Conservation (phyloP, 345 rosid species). For the Aegle marmelos region DNA sequence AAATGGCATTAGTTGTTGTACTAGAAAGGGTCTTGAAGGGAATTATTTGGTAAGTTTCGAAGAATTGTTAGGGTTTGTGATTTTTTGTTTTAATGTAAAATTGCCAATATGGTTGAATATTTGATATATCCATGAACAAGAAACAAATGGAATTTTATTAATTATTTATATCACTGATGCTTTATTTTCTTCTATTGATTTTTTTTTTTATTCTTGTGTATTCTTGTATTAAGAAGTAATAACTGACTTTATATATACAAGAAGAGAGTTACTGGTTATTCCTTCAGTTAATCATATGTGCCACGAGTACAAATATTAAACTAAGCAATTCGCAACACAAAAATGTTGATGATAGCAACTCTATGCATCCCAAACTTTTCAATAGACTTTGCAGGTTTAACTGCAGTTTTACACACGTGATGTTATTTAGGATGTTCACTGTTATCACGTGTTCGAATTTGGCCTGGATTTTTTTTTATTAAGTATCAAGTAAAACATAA, state of each 20-base stretch:
- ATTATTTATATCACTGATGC: neutral
- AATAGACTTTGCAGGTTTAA: neutral
- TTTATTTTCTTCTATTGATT: no score
- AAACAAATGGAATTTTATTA: neutral
- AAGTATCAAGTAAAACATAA: neutral
- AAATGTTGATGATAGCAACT: neutral
- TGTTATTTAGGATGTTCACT: neutral
- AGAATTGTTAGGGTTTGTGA: neutral
- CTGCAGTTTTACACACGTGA: neutral
- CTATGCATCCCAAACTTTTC: neutral
- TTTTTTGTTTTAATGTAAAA: neutral
- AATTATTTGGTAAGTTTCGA: neutral
- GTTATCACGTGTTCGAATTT: neutral
- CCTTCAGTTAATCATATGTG: no score
- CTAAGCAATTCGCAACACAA: neutral
- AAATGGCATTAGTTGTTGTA: neutral
- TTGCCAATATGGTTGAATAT: neutral
- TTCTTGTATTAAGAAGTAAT: no score
- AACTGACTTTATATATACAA: no score
- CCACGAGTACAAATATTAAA: neutral
- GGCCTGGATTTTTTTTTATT: neutral
- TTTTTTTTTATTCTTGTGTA: no score
- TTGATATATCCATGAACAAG: neutral
- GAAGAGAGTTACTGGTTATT: no score
- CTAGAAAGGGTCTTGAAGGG: neutral